These are phyloP conservation scores for Monosporascus sp. DNA, from an alignment of 2,329 filamentous ascomycete genomes.

Conservation along the genomic window DNA sequence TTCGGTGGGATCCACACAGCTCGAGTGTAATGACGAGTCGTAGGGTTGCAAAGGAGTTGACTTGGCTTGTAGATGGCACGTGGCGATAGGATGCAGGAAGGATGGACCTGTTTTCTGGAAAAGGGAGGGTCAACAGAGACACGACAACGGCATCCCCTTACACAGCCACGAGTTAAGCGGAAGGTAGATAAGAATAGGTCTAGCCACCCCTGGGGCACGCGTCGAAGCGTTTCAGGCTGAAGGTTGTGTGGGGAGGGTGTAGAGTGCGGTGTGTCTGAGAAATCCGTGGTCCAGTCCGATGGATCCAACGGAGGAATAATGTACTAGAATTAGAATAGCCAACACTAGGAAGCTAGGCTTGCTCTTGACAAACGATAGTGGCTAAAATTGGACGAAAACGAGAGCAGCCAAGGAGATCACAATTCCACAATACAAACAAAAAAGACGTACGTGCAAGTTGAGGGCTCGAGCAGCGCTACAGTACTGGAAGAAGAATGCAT, in stretches of 20 bases:
- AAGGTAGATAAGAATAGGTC: background rate
- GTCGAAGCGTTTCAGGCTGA: constrained; percentile 34
- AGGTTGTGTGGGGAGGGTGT: constrained; percentile 4
- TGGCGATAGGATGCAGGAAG: background rate
- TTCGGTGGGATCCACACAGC: background rate
- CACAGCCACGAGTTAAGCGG: background rate
- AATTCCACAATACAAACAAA: background rate
- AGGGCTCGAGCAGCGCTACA: no score
- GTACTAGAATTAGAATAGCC: background rate
- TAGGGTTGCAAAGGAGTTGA: background rate
- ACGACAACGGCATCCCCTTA: background rate
- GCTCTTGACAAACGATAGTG: background rate
- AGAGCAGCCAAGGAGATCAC: background rate
- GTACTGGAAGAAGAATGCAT: background rate
- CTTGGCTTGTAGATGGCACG: background rate
- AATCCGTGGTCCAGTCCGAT: constrained; percentile 11
- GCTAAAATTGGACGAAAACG: background rate
- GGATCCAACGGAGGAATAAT: background rate
- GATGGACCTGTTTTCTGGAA: no score
- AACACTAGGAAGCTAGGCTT: no score
- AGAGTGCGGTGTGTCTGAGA: constrained; percentile 14
- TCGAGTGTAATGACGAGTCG: background rate
- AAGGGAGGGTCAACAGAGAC: no score
- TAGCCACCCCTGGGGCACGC: constrained; percentile 19
- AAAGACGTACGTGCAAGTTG: no score